Evolutionary conservation across 2,329 filamentous ascomycete species (phyloP), one percentile per base, ranked within the genome.

Genomic region (Trichoderma atrobrunneum): DNA sequence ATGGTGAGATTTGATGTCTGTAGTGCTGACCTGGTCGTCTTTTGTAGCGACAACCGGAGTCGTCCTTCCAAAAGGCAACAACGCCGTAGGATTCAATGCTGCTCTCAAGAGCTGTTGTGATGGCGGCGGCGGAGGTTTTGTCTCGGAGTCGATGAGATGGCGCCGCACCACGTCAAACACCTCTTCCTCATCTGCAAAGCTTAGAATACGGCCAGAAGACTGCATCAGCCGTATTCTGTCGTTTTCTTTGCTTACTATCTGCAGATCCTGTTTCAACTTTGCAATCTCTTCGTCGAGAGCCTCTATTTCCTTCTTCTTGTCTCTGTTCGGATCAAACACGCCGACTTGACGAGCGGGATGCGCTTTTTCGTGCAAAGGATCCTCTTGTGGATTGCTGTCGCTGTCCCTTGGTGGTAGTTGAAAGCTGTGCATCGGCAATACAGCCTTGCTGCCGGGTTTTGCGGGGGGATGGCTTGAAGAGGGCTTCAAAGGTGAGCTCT

Each of bases 1-100:
- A 66, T 88, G 87, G 77, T 95, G 92, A 1, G 91, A 92, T 65
- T 79, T 81, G 73, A 84, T 79, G 8, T 86, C 82, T 0, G 87
- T 79, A 2, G 82, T 76, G 5, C 83, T 77, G 12, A 81, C 78
- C 12, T 79, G 74, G 48, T 78, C 75, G 0, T 79, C 75, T 3
- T 74, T 68, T 0, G 75, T 68, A 0, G 80, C 76, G 5, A 80
- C 68, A 0, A 78, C 72, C 0, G 80, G 71, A 0, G 76, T 75
- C 0, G 81, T 76, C 56, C 82, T 83, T 26, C 83, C 82, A 73
- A 89, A 89, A 0, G 87, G 87, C 0, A 90, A 77, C 64, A 88
- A 83, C 18, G 68, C 82, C 16, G 85, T 82, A 0, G 88, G 87
- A 61, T 89, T 85, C 72, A 87, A 77, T 0, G 85, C 86, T 6